Base-by-base conservation (phyloP, 169 alveolate species). In the Cryptosporidium tyzzeri region DNA sequence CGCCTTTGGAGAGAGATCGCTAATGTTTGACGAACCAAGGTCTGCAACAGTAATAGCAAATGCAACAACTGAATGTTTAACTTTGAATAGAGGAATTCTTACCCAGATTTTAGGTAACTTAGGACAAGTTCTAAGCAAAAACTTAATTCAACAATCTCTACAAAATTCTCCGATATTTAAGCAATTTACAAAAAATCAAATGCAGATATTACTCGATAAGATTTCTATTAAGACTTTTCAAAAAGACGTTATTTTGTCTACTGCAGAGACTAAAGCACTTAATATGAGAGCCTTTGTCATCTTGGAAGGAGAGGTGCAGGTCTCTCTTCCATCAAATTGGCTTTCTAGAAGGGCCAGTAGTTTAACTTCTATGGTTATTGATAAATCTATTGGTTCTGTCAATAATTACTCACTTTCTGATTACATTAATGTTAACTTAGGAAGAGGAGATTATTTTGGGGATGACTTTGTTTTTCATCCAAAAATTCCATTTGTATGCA, bases 371-470 rank as follows among this genome's bases (percentile, higher is more conserved):
- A 39, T 51, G 71, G 62, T 55, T n/a, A 59, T 80, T 7, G 89
- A 80, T 50, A 80, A 65, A 44, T 80, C 89, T 23, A 62, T 80
- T 26, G 89, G 89, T 8, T 33, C 80, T 6, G 73, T 62, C 18
- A 59, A 80, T 14, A 59, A 80, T 3, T 65, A 62, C 70, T 59
- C 80, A 10, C 73, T 41, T 31, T 59, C 89, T 29, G 75, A 80
- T 26, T 59, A 44, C 21, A 80, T 80, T 6, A 23, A 61, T 9
- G 91, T 74, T 26, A 86, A 86, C 50, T 93, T 96, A 87, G 93
- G 94, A 48, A 92, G 97, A 69, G 99, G 99, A 0, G 97, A 96
- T 69, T 94, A 97, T 48, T 97, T 97, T 71, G 99, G 99, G 5
- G 99, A 97, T 86, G 97, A 96, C 73, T 96, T 94, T 80, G 96